Evolutionary conservation across 495 filamentous ascomycete genomes (phyloP).

Genomic region (Collariella sp.): DNA sequence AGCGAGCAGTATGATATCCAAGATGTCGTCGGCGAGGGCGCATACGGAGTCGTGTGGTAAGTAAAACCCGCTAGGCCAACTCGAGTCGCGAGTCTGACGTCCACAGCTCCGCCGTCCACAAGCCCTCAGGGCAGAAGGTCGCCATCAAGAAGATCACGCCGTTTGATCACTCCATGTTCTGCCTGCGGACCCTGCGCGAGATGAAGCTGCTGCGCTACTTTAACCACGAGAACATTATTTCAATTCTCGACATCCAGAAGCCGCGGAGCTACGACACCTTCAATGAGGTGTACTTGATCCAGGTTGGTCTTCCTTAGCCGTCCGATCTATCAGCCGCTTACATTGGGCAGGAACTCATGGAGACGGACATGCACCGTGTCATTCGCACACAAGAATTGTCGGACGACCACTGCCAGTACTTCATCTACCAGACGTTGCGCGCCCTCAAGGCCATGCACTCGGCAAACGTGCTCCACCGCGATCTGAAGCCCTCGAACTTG

Average conservation of each 20-base stretch:
- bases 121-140: conserved; percentile 96
- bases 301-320: conserved; percentile 46
- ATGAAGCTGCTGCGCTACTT: conserved; percentile 99
- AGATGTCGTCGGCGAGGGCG: conserved; percentile 97
- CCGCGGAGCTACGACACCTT: conserved; percentile 92
- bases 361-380: conserved; percentile 99
- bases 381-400: conserved; percentile 98
- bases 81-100: not conserved
- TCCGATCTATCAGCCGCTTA: not conserved
- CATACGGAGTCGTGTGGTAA: conserved; percentile 98
- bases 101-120: conserved; percentile 87
- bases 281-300: conserved; percentile 97
- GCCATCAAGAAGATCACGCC: conserved; percentile 99
- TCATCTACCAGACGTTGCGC: conserved; percentile 98
- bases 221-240: conserved; percentile 99
- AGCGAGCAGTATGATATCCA: conserved; percentile 99
- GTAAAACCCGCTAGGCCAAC: conserved; percentile 15
- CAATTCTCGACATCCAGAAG: conserved; percentile 97
- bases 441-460: conserved; percentile 99
- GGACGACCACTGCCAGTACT: conserved; percentile 99
- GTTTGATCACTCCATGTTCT: conserved; percentile 99
- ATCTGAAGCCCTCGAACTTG: conserved; percentile 94
- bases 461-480: conserved; percentile 94
- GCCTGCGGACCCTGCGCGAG: conserved; percentile 89
- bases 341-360: conserved; percentile 79